phyloP scores from a whole-genome alignment of 768 basidiomycete genomes.

The Mrakia gelida region DNA sequence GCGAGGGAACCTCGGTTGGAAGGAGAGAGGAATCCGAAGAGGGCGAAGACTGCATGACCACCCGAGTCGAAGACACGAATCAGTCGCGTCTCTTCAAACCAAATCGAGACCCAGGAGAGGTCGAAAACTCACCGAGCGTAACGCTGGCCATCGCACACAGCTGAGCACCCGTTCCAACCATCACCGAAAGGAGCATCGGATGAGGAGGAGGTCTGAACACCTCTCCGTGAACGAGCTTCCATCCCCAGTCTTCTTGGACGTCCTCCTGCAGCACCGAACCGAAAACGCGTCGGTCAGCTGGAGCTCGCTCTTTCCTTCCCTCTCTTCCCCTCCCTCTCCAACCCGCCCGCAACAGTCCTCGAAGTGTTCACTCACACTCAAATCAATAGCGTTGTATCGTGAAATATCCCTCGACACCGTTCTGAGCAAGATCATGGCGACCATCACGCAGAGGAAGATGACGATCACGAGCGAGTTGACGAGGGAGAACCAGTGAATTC shows the following conservation, averaged over 20 bases:
- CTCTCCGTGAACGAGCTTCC: conserved; percentile 96
- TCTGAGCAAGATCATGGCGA: conserved; percentile 79
- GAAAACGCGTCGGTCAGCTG: too few species aligned
- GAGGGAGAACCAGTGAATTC: conserved; percentile 92
- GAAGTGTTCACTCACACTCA: conserved; percentile 63
- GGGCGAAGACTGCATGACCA: conserved; percentile 76
- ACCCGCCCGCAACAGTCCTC: background rate
- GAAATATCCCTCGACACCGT: conserved; percentile 87
- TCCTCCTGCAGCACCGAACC: conserved; percentile 24
- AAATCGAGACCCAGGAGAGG: background rate
- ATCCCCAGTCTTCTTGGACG: conserved; percentile 80
- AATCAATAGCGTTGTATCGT: conserved; percentile 90
- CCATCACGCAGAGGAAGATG: conserved; percentile 86
- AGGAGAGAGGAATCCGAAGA: conserved; percentile 89
- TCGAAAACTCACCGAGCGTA: conserved; percentile 61
- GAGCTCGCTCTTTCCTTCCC: background rate
- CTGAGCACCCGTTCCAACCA: conserved; percentile 88
- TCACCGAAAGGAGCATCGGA: conserved; percentile 71
- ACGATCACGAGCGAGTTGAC: conserved; percentile 90
- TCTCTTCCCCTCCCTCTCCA: too few species aligned
- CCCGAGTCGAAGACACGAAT: background rate
- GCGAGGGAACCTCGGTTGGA: conserved; percentile 92
- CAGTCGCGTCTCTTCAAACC: background rate
- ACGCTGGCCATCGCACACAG: conserved; percentile 79
- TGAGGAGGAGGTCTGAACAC: conserved; percentile 80